phyloP scores from a whole-genome alignment of 495 filamentous ascomycete species.

The Penicillium cataractarum region DNA sequence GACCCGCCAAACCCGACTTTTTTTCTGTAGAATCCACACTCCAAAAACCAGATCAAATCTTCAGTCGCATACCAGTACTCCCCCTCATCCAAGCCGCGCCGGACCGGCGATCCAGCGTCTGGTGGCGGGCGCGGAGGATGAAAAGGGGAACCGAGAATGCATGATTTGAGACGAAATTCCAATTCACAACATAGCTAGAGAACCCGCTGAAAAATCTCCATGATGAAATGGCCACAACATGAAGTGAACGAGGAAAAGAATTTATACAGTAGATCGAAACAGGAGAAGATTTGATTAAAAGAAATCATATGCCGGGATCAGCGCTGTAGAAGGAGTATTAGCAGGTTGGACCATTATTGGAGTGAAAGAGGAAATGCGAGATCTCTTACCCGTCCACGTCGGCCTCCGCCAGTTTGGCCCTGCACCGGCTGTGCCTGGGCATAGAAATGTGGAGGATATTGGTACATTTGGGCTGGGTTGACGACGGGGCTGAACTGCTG shows the following conservation, averaged over 20 bases:
- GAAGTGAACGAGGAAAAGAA: conserved; percentile 22
- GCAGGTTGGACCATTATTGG: conserved; percentile 1
- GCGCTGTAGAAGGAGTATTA: conserved; percentile 29
- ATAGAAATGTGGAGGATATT: conserved; percentile 56
- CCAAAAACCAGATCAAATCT: not conserved
- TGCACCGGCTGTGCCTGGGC: conserved; percentile 48
- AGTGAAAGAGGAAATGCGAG: not conserved
- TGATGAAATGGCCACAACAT: conserved; percentile 24
- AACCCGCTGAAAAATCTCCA: conserved; percentile 37
- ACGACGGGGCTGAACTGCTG: conserved; percentile 54
- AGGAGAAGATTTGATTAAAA: conserved; percentile 41
- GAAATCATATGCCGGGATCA: conserved; percentile 34
- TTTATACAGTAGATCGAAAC: conserved; percentile 50
- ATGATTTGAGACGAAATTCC: conserved; percentile 11
- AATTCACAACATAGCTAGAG: conserved; percentile 42
- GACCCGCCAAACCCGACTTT: conserved; percentile 10
- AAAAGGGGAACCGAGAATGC: not conserved
- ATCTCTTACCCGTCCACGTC: conserved; percentile 54
- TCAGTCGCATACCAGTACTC: not conserved
- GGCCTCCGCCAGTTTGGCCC: conserved; percentile 49
- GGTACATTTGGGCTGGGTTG: conserved; percentile 54
- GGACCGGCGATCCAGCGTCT: conserved; percentile 53
- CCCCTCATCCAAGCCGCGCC: conserved; percentile 25
- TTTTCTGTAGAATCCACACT: conserved; percentile 10
- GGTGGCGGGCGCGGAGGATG: conserved; percentile 34